A percentile compares a stretch with the other conserved stretches of the same genome.
Evolutionary conservation across 1,284 basidiomycete genomes (phyloP).

Genomic region (Ganoderma lingzhi): DNA sequence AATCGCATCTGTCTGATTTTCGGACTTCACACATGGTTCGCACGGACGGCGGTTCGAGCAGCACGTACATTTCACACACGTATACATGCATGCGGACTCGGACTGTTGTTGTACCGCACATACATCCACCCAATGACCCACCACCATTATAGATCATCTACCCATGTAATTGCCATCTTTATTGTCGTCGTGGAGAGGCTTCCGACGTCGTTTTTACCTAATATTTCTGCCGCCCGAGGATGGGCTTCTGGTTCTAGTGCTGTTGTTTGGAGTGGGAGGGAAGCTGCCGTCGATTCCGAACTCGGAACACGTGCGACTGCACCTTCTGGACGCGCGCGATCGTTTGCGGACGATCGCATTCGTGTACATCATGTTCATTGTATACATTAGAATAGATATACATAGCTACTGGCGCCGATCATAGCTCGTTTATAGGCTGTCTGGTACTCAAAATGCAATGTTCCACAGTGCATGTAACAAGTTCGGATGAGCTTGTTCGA

Average conservation of each 20-base stretch:
- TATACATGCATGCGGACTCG: constrained; percentile 3
- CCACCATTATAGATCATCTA: not conserved
- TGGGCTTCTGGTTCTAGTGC: not conserved
- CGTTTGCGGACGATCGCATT: not conserved
- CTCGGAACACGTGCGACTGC: not conserved
- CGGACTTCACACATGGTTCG: not conserved
- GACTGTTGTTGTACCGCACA: constrained; percentile 6
- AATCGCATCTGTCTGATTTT: not conserved
- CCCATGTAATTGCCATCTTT: not conserved
- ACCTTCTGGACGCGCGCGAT: not conserved
- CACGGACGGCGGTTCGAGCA: constrained; percentile 3
- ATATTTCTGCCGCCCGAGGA: not conserved
- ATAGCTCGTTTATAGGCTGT: not conserved
- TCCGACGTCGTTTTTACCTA: not conserved
- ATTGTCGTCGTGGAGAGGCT: not conserved
- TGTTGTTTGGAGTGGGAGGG: not conserved
- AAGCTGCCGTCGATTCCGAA: not conserved
- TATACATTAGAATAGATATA: not conserved
- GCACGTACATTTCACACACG: constrained; percentile 1
- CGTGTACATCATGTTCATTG: not conserved
- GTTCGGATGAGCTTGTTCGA: not conserved
- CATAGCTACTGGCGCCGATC: not conserved
- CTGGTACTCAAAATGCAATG: not conserved
- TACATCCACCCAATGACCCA: not conserved
- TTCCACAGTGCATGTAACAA: not conserved